Evolutionary conservation across 768 basidiomycete species (phyloP), one percentile per base, ranked within the genome.

Genomic region (Trametes meyenii): DNA sequence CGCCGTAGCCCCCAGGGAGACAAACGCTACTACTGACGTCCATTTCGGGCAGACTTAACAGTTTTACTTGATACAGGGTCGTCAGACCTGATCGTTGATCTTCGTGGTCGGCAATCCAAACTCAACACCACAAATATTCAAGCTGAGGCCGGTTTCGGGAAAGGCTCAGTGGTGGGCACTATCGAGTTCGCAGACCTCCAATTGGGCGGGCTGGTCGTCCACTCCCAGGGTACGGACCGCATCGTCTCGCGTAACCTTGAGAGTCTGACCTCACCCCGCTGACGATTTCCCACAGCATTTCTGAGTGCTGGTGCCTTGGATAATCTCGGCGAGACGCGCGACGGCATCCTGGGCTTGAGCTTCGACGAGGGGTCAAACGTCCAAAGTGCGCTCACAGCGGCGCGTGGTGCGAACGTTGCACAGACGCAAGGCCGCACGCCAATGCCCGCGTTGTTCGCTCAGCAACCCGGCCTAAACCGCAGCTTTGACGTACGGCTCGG

Each of bases 281-380:
- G n/a, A n/a, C n/a, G n/a, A n/a, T n/a, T n/a, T n/a, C 38, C 86
- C 23, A 39, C 86, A 66, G 75, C 80, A 6, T 78, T 92, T 58
- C 64, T 85, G 36, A 76, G 78, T 10, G 63, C 57, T 6, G 56
- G 52, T 12, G 33, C 50, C 4, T 60, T 62, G 5, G 62, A 67
- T 8, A 86, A 85, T 38, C 73, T 83, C 54, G 90, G 91, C 71
- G 87, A 89, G 10, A 85, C 88, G 66, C 86, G 85, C 35, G 71
- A 75, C 65, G 92, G 92, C 23, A 83, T 94, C 67, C 70, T 85
- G 40, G 91, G 92, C 26, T 80, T 93, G 19, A 89, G 92, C 33
- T 92, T 92, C 68, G 85, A 85, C 53, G 80, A 83, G 16, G 81
- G 90, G 40, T 93, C 92, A 3, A 79, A 75, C 35, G 84, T 95